These are phyloP conservation scores for Orobanche coerulescens DNA, from an alignment of 257 asterid species.

Conservation along the genomic window DNA sequence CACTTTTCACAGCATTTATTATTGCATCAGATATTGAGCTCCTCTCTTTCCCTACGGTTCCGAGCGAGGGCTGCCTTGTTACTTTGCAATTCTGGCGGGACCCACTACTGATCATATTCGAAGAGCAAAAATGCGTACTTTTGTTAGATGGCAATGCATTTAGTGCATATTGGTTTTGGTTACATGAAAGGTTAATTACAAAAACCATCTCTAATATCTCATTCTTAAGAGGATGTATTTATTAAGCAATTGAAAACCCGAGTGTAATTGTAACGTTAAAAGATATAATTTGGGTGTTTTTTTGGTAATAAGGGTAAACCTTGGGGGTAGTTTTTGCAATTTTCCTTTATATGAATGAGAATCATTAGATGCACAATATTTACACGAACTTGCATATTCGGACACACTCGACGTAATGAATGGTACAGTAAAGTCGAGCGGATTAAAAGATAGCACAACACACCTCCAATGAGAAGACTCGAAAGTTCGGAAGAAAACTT, in stretches of 20 bases:
- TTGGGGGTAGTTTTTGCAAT: neutral
- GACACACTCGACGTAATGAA: neutral
- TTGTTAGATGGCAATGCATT: neutral
- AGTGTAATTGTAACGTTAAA: neutral
- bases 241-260: neutral
- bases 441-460: constrained; percentile 19
- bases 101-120: constrained; percentile 33
- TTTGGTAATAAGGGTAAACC: neutral
- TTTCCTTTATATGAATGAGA: neutral
- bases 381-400: neutral
- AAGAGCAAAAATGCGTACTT: constrained; percentile 7
- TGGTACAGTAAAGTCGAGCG: neutral
- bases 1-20: constrained; percentile 33
- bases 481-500: constrained; percentile 72
- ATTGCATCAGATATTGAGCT: constrained; percentile 54
- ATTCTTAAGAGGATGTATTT: neutral
- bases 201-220: neutral
- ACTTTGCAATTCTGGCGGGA: constrained; percentile 59
- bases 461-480: constrained; percentile 95
- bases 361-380: neutral
- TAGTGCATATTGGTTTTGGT: neutral
- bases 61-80: constrained; percentile 43
- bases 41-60: constrained; percentile 35
- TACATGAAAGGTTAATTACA: neutral
- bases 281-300: neutral